Evolutionary conservation across 2,329 filamentous ascomycete genomes (phyloP).

Genomic region (Dactylellina sp.): DNA sequence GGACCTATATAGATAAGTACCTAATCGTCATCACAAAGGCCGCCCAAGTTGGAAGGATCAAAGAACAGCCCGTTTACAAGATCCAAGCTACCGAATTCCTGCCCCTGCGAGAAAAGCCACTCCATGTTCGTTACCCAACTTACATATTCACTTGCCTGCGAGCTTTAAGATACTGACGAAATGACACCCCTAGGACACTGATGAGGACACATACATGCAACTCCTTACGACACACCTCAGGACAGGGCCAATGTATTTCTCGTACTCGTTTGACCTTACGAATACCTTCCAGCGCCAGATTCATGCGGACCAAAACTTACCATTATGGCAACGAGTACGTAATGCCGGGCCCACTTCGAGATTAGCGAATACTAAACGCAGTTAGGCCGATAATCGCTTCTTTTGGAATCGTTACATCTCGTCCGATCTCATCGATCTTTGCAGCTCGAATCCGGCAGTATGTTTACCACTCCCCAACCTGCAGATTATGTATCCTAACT

Average conservation of each 20-base stretch:
- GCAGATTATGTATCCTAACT: constrained; percentile 13
- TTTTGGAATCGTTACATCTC: constrained; percentile 98
- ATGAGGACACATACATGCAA: constrained; percentile 90
- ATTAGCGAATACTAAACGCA: constrained; percentile 8
- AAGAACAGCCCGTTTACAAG: constrained; percentile 96
- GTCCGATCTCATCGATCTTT: constrained; percentile 90
- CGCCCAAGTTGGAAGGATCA: constrained; percentile 86
- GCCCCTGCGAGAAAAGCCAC: constrained; percentile 79
- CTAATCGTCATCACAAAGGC: constrained; percentile 96
- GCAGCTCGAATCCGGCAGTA: constrained; percentile 65
- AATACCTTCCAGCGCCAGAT: constrained; percentile 97
- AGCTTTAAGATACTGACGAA: constrained; percentile 14
- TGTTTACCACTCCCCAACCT: constrained; percentile 21
- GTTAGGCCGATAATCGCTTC: constrained; percentile 86
- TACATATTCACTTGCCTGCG: neutral
- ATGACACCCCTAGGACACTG: constrained; percentile 84
- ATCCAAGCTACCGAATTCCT: constrained; percentile 91
- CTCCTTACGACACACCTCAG: constrained; percentile 83
- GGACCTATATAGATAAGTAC: constrained; percentile 78
- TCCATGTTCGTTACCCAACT: constrained; percentile 59
- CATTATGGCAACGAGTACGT: constrained; percentile 80
- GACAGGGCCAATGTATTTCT: constrained; percentile 94
- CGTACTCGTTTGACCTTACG: constrained; percentile 95
- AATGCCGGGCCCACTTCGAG: constrained; percentile 8
- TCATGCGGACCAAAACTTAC: constrained; percentile 74